Conservation (phyloP, 306 rosid species). For the Quercus robur region DNA sequence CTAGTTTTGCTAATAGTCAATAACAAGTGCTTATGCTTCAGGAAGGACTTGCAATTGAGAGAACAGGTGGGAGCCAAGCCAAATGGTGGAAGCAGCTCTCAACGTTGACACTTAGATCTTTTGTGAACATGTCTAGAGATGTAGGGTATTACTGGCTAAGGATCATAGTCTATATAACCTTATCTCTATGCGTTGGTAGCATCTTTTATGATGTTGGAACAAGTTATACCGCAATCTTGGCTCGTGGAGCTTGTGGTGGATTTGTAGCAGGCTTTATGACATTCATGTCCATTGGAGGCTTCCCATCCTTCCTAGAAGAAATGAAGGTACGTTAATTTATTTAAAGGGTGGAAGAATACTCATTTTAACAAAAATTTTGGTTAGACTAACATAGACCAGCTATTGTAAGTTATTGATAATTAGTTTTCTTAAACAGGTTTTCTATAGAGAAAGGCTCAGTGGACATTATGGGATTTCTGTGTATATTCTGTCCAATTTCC, state of each 20-base stretch:
- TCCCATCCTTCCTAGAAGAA: conserved; percentile 94
- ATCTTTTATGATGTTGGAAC: conserved; percentile 65
- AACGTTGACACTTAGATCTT: conserved; percentile 68
- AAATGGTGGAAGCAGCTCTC: conserved; percentile 88
- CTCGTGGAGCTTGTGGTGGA: conserved; percentile 86
- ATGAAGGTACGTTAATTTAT: conserved; percentile 54
- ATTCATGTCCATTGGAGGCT: conserved; percentile 93
- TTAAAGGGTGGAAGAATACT: neutral
- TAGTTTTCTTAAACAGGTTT: conserved; percentile 48
- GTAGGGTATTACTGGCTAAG: conserved; percentile 92
- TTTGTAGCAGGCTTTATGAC: conserved; percentile 91
- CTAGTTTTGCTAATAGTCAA: neutral
- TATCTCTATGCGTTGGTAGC: conserved; percentile 74
- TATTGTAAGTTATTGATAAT: neutral
- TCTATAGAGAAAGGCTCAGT: conserved; percentile 64
- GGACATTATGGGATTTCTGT: conserved; percentile 75
- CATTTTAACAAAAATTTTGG: neutral
- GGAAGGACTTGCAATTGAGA: conserved; percentile 45
- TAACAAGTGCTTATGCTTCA: conserved; percentile 22
- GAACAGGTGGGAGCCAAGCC: conserved; percentile 45
- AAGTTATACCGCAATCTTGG: conserved; percentile 57
- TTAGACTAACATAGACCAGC: neutral
- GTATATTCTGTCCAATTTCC: conserved; percentile 68
- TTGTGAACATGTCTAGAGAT: conserved; percentile 86
- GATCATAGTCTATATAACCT: conserved; percentile 46